Evolutionary conservation across 768 basidiomycete genomes (phyloP).

Genomic region (Pisolithus orientalis): DNA sequence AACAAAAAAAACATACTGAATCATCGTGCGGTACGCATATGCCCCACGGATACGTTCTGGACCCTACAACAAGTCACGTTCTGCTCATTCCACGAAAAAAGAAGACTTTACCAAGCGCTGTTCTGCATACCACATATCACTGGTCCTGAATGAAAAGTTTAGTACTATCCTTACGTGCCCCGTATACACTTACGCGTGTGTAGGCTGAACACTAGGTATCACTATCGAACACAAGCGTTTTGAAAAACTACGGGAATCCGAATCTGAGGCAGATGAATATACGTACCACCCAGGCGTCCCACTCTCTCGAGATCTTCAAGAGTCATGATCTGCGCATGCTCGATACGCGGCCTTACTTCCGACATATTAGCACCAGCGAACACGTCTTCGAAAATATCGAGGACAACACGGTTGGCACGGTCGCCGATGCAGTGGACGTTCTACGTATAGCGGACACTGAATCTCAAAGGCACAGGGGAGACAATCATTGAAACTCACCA

Average conservation of each 20-base stretch:
- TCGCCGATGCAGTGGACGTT: constrained; percentile 90
- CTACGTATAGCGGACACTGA: constrained; percentile 31
- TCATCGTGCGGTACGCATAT: constrained; percentile 81
- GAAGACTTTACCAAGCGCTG: constrained; percentile 50
- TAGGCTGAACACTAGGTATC: constrained; percentile 89
- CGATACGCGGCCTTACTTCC: constrained; percentile 70
- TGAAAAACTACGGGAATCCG: neutral
- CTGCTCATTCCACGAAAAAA: neutral
- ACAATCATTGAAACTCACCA: constrained; percentile 43
- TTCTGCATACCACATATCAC: constrained; percentile 93
- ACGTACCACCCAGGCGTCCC: constrained; percentile 66
- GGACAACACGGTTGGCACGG: constrained; percentile 73
- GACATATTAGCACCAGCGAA: constrained; percentile 27
- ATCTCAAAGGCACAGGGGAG: neutral
- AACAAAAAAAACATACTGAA: constrained; percentile 43
- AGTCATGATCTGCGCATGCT: constrained; percentile 89
- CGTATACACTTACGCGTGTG: constrained; percentile 64
- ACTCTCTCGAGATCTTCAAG: constrained; percentile 61
- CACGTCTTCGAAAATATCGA: constrained; percentile 77
- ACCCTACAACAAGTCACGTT: constrained; percentile 43
- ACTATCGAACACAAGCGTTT: constrained; percentile 38
- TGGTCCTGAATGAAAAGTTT: constrained; percentile 44
- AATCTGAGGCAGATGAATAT: neutral
- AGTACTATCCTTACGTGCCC: neutral
- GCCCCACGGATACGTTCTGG: constrained; percentile 77